A percentile compares a stretch with the other conserved stretches of the same genome.
phyloP scores from a whole-genome alignment of 768 basidiomycete species.

The Dioszegia aurantiaca region DNA sequence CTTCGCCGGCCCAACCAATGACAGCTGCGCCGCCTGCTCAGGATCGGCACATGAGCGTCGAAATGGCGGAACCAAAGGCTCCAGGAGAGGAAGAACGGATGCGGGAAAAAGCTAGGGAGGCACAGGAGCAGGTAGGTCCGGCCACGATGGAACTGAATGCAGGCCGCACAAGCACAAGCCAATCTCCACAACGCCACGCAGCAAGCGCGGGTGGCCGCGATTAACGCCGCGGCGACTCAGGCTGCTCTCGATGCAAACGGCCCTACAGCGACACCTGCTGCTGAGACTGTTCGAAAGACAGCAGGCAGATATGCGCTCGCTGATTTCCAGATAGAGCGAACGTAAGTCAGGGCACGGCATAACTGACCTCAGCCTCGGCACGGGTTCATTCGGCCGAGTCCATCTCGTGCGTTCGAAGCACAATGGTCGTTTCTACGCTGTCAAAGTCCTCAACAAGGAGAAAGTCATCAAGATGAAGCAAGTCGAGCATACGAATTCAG shows the following conservation, averaged over 20 bases:
- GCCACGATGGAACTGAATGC: conserved; percentile 7
- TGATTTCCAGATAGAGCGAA: conserved; percentile 51
- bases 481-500: conserved; percentile 54
- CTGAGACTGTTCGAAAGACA: conserved; percentile 45
- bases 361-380: conserved; percentile 40
- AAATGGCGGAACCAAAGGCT: conserved; percentile 41
- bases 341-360: conserved; percentile 32
- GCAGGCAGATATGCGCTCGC: conserved; percentile 50
- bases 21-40: conserved; percentile 16
- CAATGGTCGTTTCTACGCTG: conserved; percentile 91
- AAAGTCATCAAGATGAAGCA: conserved; percentile 69
- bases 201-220: conserved; percentile 50
- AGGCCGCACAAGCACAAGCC: conserved; percentile 49
- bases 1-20: conserved; percentile 35
- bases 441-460: conserved; percentile 92
- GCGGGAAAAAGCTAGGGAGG: conserved; percentile 49
- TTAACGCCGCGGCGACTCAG: conserved; percentile 51
- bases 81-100: conserved; percentile 43
- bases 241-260: conserved; percentile 44
- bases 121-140: conserved; percentile 46
- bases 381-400: conserved; percentile 52
- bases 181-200: conserved; percentile 49
- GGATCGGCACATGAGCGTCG: conserved; percentile 42
- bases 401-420: conserved; percentile 76
- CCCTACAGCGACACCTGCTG: conserved; percentile 18